A percentile compares a stretch with the other conserved stretches of the same genome.
Conservation (phyloP, 257 asterid species). For the Solanum pimpinellifolium region DNA sequence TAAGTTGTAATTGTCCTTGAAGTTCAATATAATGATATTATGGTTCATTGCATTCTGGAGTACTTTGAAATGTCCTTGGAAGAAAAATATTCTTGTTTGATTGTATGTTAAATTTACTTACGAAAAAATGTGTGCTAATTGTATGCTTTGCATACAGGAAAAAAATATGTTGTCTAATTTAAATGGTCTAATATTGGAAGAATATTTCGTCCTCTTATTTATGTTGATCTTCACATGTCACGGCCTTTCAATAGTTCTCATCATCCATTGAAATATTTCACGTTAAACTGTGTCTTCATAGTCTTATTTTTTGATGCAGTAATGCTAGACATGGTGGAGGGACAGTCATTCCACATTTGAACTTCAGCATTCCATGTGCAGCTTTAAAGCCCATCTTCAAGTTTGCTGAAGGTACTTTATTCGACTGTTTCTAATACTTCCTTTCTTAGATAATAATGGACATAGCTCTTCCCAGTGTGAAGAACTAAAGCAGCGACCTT, state of each 20-base stretch:
- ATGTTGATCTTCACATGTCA: neutral
- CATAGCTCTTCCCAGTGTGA: neutral
- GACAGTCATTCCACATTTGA: constrained; percentile 84
- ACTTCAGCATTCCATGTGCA: constrained; percentile 94
- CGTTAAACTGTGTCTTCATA: neutral
- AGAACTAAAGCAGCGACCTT: neutral
- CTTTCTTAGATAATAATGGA: neutral
- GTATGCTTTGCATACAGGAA: neutral
- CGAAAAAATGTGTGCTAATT: neutral
- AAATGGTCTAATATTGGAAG: neutral
- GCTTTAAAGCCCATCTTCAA: constrained; percentile 78
- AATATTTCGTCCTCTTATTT: neutral
- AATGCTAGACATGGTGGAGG: constrained; percentile 99
- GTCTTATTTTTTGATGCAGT: constrained; percentile 29
- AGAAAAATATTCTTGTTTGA: neutral
- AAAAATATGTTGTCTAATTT: neutral
- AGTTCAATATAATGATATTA: neutral
- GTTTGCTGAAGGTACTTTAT: constrained; percentile 56
- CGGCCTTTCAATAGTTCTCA: neutral
- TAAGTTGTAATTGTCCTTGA: neutral
- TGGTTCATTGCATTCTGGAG: neutral
- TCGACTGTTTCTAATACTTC: neutral
- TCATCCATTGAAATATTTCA: neutral
- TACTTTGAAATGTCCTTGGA: neutral
- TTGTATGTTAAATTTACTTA: neutral